phyloP scores from a whole-genome alignment of 306 rosid species.

The Gleditsia sinensis region DNA sequence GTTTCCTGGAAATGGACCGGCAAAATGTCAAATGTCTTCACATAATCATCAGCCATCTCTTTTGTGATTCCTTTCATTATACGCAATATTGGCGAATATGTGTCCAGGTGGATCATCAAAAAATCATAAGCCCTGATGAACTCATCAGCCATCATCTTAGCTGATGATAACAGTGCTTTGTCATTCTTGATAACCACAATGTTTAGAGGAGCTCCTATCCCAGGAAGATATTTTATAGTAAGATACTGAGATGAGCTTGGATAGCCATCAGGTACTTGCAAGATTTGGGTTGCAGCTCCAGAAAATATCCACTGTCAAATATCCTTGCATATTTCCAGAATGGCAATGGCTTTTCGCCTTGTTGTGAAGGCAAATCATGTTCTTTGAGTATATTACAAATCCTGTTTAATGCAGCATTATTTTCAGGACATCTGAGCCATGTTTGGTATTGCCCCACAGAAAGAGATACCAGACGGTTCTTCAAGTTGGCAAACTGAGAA shows the following conservation, averaged over 20 bases:
- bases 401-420: background rate
- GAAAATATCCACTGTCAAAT: background rate
- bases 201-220: background rate
- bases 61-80: too few species aligned
- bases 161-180: background rate
- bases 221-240: background rate
- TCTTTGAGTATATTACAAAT: background rate
- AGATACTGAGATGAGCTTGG: background rate
- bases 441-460: background rate
- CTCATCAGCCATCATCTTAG: constrained; percentile 1
- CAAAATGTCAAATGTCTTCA: background rate
- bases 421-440: background rate
- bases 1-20: background rate
- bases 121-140: background rate
- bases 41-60: background rate
- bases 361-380: background rate
- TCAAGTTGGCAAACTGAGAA: background rate
- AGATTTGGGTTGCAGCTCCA: background rate
- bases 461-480: too few species aligned
- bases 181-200: background rate
- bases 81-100: background rate
- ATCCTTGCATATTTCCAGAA: constrained; percentile 4
- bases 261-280: background rate
- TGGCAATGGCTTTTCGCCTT: background rate
- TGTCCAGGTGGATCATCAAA: background rate